These are phyloP conservation scores for Anthracocystis walkeri DNA, from an alignment of 1,284 basidiomycete species.

Conservation along the genomic window DNA sequence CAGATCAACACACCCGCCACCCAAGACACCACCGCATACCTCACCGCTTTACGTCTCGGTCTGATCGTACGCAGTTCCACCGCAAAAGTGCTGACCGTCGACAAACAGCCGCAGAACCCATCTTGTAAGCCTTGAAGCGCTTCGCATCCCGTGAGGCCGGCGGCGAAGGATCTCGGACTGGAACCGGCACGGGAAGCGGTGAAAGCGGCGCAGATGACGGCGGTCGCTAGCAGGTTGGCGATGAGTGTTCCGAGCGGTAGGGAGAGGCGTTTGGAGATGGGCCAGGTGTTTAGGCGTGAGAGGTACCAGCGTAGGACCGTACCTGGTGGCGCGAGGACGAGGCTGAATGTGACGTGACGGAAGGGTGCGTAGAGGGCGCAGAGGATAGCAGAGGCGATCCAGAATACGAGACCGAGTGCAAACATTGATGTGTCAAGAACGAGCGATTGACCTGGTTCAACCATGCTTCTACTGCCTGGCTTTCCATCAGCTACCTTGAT, in stretches of 20 bases:
- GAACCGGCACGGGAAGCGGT: conserved; percentile 48
- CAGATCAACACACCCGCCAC: conserved; percentile 51
- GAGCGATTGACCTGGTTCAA: conserved; percentile 9
- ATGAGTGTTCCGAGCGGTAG: conserved; percentile 85
- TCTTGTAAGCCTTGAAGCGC: conserved; percentile 75
- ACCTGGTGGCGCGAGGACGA: conserved; percentile 90
- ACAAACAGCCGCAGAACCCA: conserved; percentile 95
- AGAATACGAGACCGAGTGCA: conserved; percentile 61
- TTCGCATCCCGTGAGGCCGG: conserved; percentile 46
- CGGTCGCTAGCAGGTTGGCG: conserved; percentile 81
- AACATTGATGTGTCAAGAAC: conserved; percentile 28
- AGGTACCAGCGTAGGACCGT: conserved; percentile 85
- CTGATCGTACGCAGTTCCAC: conserved; percentile 80
- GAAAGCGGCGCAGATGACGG: conserved; percentile 48
- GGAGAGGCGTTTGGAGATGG: conserved; percentile 73
- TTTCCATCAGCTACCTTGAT: background rate
- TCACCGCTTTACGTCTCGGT: conserved; percentile 49
- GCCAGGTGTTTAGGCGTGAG: conserved; percentile 77
- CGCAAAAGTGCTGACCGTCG: conserved; percentile 92
- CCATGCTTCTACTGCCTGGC: background rate
- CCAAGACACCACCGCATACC: conserved; percentile 60
- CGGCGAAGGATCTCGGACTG: conserved; percentile 5
- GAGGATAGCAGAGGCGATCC: conserved; percentile 76
- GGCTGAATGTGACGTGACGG: conserved; percentile 83
- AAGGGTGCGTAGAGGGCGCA: conserved; percentile 83